Base-by-base conservation (phyloP, 768 basidiomycete species). In the Phaeolepiota aurea region DNA sequence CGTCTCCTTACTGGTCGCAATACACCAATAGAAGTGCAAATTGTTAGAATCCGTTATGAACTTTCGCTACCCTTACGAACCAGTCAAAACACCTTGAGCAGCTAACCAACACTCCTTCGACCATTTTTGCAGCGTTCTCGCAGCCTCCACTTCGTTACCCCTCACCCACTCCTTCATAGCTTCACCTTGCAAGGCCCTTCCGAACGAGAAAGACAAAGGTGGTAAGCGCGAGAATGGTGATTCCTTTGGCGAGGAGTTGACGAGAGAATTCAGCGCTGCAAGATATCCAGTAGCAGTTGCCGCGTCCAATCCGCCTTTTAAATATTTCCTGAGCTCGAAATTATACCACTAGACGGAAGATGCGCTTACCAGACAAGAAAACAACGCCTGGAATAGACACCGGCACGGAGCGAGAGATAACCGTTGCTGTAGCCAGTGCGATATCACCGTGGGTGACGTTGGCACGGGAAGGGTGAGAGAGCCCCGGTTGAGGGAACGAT, bases 401-500 rank as follows among this genome's bases (percentile, higher is more conserved):
- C 10, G 74, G 71, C 3, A 74, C 58, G 12, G 68, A 58, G 23
- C 70, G 67, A 19, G 68, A 61, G 38, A 75, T 58, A 18, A 66
- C 59, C 4, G 66, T 68, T 12, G 65, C 64, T 3, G 68, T 71
- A 3, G 71, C 72, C 14, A 67, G 51, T 3, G 64, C 71, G 38
- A 76, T 68, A 4, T 68, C 60, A 19, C 65, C 61, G 12, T 65
- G 47, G 13, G 64, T 63, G 1, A 58, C 58, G 19, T 45, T 59
- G 5, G 46, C 48, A 23, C 67, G 61, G 13, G 64, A 65, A 1
- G 62, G 57, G 38, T 68, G 61, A 44, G 69, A 62, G 15, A 68
- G 48, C 5, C 72, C 68, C 12, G 72, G 67, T 47, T 74, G 71
- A 20, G 72, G 62, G 56, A 74, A 75, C 1, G 69, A 74, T 3